These are phyloP conservation scores for Aureobasidium sp. DNA, from an alignment of 2,329 filamentous ascomycete species.

Conservation along the genomic window DNA sequence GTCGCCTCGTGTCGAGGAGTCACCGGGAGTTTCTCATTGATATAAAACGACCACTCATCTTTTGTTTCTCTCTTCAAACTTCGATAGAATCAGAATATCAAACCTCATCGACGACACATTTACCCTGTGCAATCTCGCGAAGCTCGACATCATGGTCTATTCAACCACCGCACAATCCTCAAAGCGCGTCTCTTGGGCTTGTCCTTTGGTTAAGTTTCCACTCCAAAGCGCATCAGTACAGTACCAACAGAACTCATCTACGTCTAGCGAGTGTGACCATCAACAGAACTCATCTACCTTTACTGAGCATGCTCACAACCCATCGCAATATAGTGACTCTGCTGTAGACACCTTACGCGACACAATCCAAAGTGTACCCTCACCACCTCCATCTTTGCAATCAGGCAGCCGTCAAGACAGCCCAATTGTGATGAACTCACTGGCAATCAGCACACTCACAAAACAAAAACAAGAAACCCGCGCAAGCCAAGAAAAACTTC, in stretches of 20 bases:
- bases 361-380: background rate
- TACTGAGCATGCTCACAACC: background rate
- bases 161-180: background rate
- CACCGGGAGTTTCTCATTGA: too few species aligned
- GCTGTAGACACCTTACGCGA: background rate
- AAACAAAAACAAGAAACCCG: background rate
- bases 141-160: background rate
- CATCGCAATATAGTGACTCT: background rate
- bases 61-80: background rate
- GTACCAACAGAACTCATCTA: background rate
- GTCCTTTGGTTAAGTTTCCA: background rate
- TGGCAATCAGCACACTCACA: background rate
- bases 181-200: background rate
- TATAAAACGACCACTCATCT: too few species aligned
- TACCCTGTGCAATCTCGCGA: background rate
- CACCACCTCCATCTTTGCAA: background rate
- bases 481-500: background rate
- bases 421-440: background rate
- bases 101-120: background rate
- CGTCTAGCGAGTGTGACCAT: background rate
- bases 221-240: background rate
- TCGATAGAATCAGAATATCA: background rate
- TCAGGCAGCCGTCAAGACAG: background rate
- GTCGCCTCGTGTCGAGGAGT: too few species aligned
- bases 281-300: background rate